Base-by-base conservation (phyloP, 805 yeast species). In the Nakazawaea anatomiae region DNA sequence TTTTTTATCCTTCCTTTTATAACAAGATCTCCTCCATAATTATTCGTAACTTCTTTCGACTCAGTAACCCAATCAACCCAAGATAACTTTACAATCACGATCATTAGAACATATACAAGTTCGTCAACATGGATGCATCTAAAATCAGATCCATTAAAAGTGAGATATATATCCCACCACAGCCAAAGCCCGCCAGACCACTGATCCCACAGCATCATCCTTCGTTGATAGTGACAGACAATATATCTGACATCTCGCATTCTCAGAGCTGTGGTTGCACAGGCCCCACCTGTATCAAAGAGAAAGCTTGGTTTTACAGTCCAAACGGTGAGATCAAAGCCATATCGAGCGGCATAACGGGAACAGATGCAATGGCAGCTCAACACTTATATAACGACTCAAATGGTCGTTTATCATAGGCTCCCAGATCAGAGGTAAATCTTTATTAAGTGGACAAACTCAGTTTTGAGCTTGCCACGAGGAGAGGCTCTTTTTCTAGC, bases 261-360 rank as follows among this genome's bases (percentile, higher is more conserved):
- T 44, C 57, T 4, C 58, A 63, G 9, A 52, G 57, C 25, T 68
- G 72, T 55, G 73, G 73, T 1, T 68, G 72, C 48, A 58, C 62
- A 36, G 69, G 71, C 5, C 61, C 57, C 27, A 53, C 54, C 11
- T 67, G 71, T 46, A 68, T 68, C 46, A 60, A 60, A 6, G 66
- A 68, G 42, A 59, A 55, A 18, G 71, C 71, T 1, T 68, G 72
- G 72, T 54, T 68, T 14, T 68, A 68, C 47, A 63, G 63, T 2
- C 66, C 70, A 9, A 57, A 66, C 34, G 72, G 72, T 10, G 70
- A 67, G 53, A 57, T 68, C 6, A 63, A 60, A 36, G 50, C 57
- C 30, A 30, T 48, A 2, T 51, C 55, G 9, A 50, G 54, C 11
- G 68, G 62, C 44, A 58, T 64, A 35, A 57, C 56, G 25, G 48